Evolutionary conservation across 2,329 filamentous ascomycete genomes (phyloP).

Genomic region (Emericellopsis cladophorae): DNA sequence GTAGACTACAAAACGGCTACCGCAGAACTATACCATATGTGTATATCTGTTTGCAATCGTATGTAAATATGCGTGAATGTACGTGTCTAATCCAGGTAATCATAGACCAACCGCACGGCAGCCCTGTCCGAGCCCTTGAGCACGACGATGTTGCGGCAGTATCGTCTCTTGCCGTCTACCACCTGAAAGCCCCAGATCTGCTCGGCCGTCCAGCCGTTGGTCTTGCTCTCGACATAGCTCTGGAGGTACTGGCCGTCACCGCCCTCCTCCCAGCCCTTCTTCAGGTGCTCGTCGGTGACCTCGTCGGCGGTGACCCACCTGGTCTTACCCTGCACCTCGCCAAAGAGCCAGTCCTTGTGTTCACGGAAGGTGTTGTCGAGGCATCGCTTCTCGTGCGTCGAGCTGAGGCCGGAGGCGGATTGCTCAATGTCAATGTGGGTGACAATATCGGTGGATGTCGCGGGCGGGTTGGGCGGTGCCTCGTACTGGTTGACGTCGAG

Average conservation of each 20-base stretch:
- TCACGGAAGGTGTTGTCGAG: constrained; percentile 40
- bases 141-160: constrained; percentile 40
- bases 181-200: constrained; percentile 51
- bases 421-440: constrained; percentile 63
- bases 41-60: too few relatives aligned
- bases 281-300: constrained; percentile 42
- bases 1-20: too few relatives aligned
- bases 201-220: constrained; percentile 38
- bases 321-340: constrained; percentile 50
- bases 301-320: constrained; percentile 33
- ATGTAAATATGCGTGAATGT: too few relatives aligned
- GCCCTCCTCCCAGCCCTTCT: constrained; percentile 46
- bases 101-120: constrained; percentile 42
- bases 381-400: constrained; percentile 44
- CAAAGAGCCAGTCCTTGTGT: constrained; percentile 73
- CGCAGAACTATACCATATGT: too few relatives aligned
- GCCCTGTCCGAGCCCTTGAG: constrained; percentile 35
- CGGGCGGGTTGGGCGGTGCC: constrained; percentile 27
- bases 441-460: constrained; percentile 23
- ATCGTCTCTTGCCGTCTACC: constrained; percentile 36
- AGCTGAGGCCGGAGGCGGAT: constrained; percentile 57
- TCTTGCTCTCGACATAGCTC: constrained; percentile 43
- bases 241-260: constrained; percentile 50
- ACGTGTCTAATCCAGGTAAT: constrained; percentile 23
- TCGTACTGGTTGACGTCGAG: constrained; percentile 46